Evolutionary conservation across 2,329 filamentous ascomycete genomes (phyloP).

Genomic region (Reticulascus tulasneorum): DNA sequence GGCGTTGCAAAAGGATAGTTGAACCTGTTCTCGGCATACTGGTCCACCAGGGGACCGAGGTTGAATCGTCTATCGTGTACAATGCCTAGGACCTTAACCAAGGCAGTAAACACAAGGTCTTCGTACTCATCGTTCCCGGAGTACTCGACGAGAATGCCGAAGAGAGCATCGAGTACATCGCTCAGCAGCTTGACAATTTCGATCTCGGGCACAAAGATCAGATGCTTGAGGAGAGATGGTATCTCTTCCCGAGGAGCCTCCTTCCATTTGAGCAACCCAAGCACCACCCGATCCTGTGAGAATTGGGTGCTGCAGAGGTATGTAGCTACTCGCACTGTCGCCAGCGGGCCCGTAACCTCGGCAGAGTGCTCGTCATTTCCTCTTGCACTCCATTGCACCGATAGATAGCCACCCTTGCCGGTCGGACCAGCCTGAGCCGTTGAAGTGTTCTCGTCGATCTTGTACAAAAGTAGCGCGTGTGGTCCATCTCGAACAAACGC

Average conservation of each 20-base stretch:
- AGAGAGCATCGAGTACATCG: slow-evolving; percentile 86
- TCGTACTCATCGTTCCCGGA: slow-evolving; percentile 90
- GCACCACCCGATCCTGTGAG: slow-evolving; percentile 83
- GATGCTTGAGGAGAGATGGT: slow-evolving; percentile 69
- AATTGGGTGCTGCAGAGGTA: slow-evolving; percentile 93
- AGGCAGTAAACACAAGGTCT: slow-evolving; percentile 83
- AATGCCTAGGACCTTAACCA: slow-evolving; percentile 87
- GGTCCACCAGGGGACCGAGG: slow-evolving; percentile 81
- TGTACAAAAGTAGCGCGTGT: slow-evolving; percentile 79
- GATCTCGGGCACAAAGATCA: slow-evolving; percentile 93
- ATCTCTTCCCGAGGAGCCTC: slow-evolving; percentile 70
- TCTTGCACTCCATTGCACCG: slow-evolving; percentile 72
- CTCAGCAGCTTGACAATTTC: slow-evolving; percentile 93
- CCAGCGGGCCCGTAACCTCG: slow-evolving; percentile 75
- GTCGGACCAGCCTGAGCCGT: slow-evolving; percentile 55
- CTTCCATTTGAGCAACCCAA: slow-evolving; percentile 84
- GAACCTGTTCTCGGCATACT: slow-evolving; percentile 84
- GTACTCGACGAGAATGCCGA: slow-evolving; percentile 85
- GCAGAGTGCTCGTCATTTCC: slow-evolving; percentile 64
- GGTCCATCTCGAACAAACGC: slow-evolving; percentile 85
- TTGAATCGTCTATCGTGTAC: slow-evolving; percentile 94
- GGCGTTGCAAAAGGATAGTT: slow-evolving; percentile 91
- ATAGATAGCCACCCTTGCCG: slow-evolving; percentile 83
- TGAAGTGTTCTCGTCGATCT: slow-evolving; percentile 86
- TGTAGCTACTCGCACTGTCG: slow-evolving; percentile 73